Percentiles rank a stretch among this genome's conserved stretches.
phyloP scores from a whole-genome alignment of 768 basidiomycete genomes.

The Amanita thiersii region DNA sequence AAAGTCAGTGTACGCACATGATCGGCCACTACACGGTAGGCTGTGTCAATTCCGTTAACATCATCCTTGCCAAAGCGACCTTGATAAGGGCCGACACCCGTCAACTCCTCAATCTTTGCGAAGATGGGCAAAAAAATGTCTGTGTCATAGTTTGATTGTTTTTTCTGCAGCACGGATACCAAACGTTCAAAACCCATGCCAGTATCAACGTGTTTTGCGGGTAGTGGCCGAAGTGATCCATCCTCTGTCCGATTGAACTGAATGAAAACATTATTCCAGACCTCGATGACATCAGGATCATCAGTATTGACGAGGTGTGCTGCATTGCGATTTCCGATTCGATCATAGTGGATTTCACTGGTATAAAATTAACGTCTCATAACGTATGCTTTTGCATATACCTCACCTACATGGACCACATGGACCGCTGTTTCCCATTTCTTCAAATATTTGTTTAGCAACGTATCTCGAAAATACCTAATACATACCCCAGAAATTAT shows the following conservation, averaged over 20 bases:
- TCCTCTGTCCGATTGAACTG: constrained; percentile 96
- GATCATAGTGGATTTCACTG: constrained; percentile 95
- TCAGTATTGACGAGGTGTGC: constrained; percentile 90
- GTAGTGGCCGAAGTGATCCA: constrained; percentile 70
- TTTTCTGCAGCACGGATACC: constrained; percentile 89
- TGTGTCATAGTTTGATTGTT: constrained; percentile 94
- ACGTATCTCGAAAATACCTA: neutral
- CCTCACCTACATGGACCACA: constrained; percentile 90
- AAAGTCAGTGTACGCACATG: constrained; percentile 94
- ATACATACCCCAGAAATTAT: constrained; percentile 95
- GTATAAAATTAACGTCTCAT: constrained; percentile 4
- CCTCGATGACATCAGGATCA: constrained; percentile 94
- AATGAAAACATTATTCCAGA: constrained; percentile 99
- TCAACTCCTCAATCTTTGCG: constrained; percentile 76
- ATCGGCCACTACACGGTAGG: constrained; percentile 95
- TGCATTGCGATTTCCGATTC: constrained; percentile 96
- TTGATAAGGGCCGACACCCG: constrained; percentile 78
- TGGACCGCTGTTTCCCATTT: constrained; percentile 98
- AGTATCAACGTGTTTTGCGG: constrained; percentile 94
- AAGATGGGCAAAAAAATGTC: constrained; percentile 93
- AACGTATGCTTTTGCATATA: too few species aligned
- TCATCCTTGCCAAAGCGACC: constrained; percentile 97
- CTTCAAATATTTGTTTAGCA: constrained; percentile 29
- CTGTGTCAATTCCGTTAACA: constrained; percentile 90
- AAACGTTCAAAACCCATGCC: constrained; percentile 99